Evolutionary conservation across 768 basidiomycete genomes (phyloP), one percentile per base, ranked within the genome.

Genomic region (Russula sp.): DNA sequence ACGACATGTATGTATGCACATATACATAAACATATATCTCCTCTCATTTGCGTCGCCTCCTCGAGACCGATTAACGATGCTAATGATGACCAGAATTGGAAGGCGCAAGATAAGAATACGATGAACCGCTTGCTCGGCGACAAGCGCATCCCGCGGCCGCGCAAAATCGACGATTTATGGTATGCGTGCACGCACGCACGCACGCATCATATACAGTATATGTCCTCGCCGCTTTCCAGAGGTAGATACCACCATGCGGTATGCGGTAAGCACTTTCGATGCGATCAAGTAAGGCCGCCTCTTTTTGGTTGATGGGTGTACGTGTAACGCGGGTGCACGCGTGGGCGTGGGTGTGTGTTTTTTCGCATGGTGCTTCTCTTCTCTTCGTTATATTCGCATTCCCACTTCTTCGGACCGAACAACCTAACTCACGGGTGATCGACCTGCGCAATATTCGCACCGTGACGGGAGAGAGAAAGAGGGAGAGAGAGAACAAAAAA

Each of bases 91-190:
- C 51, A 7, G 43, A 53, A 53, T 34, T 14, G 35, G 22, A 9
- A 14, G 42, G 41, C 18, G 25, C 35, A n/a, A 53, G 29, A 29
- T 13, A 13, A 47, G 0, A 13, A 25, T 32, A 18, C 16, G 32
- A 22, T 20, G 2, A 51, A 25, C 41, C 39, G 20, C n/a, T 49
- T 34, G 25, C 50, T 50, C 41, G 49, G 35, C 25, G 48, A 38
- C 48, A 10, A 13, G 22, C 34, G 22, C 43, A 38, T 57, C 25
- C 61, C 56, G 61, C 61, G 50, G 56, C 36, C n/a, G 7, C 42
- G 60, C 60, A 42, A 48, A 42, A 43, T 50, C 34, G 39, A 45
- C 58, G 42, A 50, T 51, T 36, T 8, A 11, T 11, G 32, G 22
- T 7, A 25, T 45, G 43, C 25, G 25, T 29, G 25, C 25, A 29